Evolutionary conservation across 768 basidiomycete species (phyloP).

Genomic region (Calocera viscosa): DNA sequence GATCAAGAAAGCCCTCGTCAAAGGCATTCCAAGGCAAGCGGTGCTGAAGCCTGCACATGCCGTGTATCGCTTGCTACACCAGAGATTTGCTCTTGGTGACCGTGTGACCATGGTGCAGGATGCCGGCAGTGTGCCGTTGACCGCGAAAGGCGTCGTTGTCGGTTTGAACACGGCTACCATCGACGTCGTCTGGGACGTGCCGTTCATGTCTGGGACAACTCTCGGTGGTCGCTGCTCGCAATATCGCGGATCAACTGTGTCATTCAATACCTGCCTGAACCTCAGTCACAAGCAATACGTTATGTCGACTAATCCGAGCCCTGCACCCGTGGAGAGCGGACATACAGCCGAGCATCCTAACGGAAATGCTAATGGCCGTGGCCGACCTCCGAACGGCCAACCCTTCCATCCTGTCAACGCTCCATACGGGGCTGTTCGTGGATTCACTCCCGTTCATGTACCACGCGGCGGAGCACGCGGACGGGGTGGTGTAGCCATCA

Average conservation of each 20-base stretch:
- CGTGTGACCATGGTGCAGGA: slow-evolving; percentile 94
- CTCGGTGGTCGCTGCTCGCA: slow-evolving; percentile 78
- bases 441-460: neutral
- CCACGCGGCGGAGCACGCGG: neutral
- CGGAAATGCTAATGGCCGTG: neutral
- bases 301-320: slow-evolving; percentile 50
- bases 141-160: slow-evolving; percentile 86
- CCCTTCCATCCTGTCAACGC: slow-evolving; percentile 1
- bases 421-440: neutral
- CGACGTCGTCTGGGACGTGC: slow-evolving; percentile 92
- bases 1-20: slow-evolving; percentile 88
- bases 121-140: slow-evolving; percentile 80
- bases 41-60: slow-evolving; percentile 89
- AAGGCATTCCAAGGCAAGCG: slow-evolving; percentile 82
- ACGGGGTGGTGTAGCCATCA: neutral
- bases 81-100: slow-evolving; percentile 78
- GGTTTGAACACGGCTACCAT: slow-evolving; percentile 75
- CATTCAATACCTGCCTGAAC: slow-evolving; percentile 82
- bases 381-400: neutral
- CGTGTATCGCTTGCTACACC: slow-evolving; percentile 77
- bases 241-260: slow-evolving; percentile 81
- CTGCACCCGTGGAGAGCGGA: neutral
- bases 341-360: neutral
- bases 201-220: slow-evolving; percentile 87
- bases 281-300: slow-evolving; percentile 75